A percentile compares a stretch with the other conserved stretches of the same genome.
Evolutionary conservation across 805 yeast genomes (phyloP).

Genomic region (Candida dendrica): DNA sequence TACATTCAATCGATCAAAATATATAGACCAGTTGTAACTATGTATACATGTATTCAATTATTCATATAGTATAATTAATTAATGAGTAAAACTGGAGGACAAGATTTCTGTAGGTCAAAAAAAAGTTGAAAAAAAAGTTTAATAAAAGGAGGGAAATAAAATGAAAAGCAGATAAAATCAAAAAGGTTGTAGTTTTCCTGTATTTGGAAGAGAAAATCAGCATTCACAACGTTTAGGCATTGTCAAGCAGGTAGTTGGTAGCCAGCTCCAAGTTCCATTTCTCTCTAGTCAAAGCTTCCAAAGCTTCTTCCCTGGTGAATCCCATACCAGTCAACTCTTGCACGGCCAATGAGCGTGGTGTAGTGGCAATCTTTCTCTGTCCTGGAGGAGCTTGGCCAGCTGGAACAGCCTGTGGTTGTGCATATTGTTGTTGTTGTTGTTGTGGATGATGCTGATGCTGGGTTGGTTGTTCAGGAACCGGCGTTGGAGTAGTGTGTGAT

Average conservation of each 20-base stretch:
- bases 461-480: slow-evolving; percentile 7
- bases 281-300: slow-evolving; percentile 59
- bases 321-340: slow-evolving; percentile 90
- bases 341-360: slow-evolving; percentile 51
- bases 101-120: neutral
- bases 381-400: slow-evolving; percentile 5
- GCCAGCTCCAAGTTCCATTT: slow-evolving; percentile 79
- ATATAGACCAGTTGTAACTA: no score
- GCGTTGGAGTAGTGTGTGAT: slow-evolving; percentile 11
- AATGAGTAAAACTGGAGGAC: neutral
- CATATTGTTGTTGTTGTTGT: slow-evolving; percentile 2
- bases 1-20: neutral
- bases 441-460: slow-evolving; percentile 6
- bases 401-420: slow-evolving; percentile 3
- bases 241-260: slow-evolving; percentile 76
- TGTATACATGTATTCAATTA: neutral
- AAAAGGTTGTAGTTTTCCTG: no score
- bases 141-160: no score
- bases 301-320: slow-evolving; percentile 58
- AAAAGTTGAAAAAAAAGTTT: neutral
- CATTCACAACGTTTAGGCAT: slow-evolving; percentile 35
- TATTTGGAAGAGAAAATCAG: no score
- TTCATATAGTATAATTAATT: neutral
- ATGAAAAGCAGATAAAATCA: no score
- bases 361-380: slow-evolving; percentile 29